These are phyloP conservation scores for Panicum miliaceum DNA, from an alignment of 176 grass and related monocot genomes.

Conservation along the genomic window DNA sequence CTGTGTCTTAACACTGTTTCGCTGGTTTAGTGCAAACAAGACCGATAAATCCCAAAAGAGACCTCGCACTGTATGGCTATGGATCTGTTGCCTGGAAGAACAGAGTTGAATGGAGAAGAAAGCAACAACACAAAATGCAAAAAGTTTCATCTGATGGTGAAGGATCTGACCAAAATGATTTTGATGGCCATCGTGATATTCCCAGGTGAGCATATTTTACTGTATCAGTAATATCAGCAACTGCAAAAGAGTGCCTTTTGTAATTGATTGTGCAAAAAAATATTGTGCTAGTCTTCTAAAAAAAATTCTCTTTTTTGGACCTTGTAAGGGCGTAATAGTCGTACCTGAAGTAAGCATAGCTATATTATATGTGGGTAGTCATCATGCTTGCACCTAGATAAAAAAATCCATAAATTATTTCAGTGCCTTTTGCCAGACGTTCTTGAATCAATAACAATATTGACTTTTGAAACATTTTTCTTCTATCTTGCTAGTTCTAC, in stretches of 20 bases:
- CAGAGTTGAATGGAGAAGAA: conserved; percentile 44
- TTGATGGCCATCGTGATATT: conserved; percentile 17
- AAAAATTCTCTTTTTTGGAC: not conserved
- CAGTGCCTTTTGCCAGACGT: not conserved
- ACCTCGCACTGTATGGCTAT: conserved; percentile 35
- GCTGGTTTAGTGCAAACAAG: conserved; percentile 11
- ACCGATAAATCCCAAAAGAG: conserved; percentile 34
- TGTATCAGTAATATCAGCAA: not conserved
- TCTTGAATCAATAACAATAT: not conserved
- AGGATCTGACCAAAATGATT: conserved; percentile 38
- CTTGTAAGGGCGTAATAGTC: too few species aligned
- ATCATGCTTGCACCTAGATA: not conserved
- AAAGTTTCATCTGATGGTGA: conserved; percentile 36
- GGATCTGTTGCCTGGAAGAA: conserved; percentile 45
- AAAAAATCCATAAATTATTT: conserved; percentile 8
- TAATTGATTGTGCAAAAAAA: conserved; percentile 25
- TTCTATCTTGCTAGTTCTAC: not conserved
- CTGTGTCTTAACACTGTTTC: not conserved
- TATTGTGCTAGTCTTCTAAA: not conserved
- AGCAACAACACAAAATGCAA: conserved; percentile 42
- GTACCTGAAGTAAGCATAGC: not conserved
- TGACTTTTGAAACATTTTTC: not conserved
- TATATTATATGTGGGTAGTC: not conserved
- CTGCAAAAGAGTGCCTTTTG: not conserved
- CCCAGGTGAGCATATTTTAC: conserved; percentile 16